Conservation (phyloP, 2,329 filamentous ascomycete genomes). For the Scedosporium apiospermum region DNA sequence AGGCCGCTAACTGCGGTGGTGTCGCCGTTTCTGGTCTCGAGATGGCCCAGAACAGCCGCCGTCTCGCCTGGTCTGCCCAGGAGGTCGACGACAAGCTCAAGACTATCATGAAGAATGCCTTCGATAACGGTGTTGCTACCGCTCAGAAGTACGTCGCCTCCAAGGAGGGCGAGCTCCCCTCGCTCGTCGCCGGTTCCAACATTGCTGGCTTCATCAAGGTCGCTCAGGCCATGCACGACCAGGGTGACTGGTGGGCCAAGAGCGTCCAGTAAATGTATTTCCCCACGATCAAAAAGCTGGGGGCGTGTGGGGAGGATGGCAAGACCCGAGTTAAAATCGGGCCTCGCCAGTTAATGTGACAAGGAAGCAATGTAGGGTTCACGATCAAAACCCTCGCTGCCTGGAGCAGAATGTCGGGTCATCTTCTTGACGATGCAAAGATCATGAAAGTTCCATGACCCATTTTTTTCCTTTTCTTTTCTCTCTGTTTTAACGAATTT, state of each 20-base stretch:
- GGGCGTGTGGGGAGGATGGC: too few species aligned
- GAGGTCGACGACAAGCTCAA: conserved; percentile 89
- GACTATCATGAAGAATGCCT: conserved; percentile 89
- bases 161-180: conserved; percentile 76
- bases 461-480: neutral
- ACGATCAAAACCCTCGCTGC: too few species aligned
- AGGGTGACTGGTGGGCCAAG: conserved; percentile 74
- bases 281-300: neutral
- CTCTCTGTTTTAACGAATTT: neutral
- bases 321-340: neutral
- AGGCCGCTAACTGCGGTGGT: conserved; percentile 95
- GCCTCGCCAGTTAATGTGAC: neutral
- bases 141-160: conserved; percentile 79
- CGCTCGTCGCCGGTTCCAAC: conserved; percentile 86
- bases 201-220: conserved; percentile 98
- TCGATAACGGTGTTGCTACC: conserved; percentile 79
- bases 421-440: neutral
- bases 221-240: conserved; percentile 84
- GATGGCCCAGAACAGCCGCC: conserved; percentile 96
- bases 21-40: conserved; percentile 95
- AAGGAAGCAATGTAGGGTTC: too few species aligned
- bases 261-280: neutral
- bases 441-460: neutral
- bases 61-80: conserved; percentile 76
- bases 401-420: too few species aligned